phyloP scores from a whole-genome alignment of 1,139 yeast genomes.

The Protomyces lactucae-debilis region DNA sequence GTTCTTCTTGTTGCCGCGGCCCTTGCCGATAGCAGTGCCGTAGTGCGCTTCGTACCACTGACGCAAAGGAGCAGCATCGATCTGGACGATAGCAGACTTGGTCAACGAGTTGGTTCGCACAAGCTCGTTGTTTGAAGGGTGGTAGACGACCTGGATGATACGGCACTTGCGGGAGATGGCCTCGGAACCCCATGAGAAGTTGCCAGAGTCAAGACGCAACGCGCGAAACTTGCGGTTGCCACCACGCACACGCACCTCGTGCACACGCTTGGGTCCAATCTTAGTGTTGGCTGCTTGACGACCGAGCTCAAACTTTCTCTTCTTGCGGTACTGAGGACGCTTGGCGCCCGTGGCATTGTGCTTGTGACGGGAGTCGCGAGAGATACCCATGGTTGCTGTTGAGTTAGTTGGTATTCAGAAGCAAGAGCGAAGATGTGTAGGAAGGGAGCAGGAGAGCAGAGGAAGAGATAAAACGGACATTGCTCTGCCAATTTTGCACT shows the following conservation, averaged over 20 bases:
- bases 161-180: constrained; percentile 98
- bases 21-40: constrained; percentile 87
- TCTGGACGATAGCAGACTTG: constrained; percentile 97
- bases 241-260: constrained; percentile 99
- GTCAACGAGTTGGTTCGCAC: constrained; percentile 99
- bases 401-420: background rate
- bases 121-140: constrained; percentile 98
- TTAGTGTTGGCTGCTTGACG: constrained; percentile 99
- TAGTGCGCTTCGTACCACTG: constrained; percentile 99
- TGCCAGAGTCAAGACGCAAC: constrained; percentile 97
- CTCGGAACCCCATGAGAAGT: constrained; percentile 99
- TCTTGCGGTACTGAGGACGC: constrained; percentile 99
- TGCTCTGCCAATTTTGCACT: too few species aligned
- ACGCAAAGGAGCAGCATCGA: constrained; percentile 99
- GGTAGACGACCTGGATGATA: constrained; percentile 96
- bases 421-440: too few species aligned
- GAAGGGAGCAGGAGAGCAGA: too few species aligned
- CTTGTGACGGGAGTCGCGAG: constrained; percentile 99
- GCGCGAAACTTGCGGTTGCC: constrained; percentile 99
- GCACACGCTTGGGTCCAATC: constrained; percentile 96
- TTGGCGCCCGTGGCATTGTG: constrained; percentile 99
- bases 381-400: constrained; percentile 76
- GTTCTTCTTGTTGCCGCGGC: constrained; percentile 41
- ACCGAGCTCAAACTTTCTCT: constrained; percentile 99
- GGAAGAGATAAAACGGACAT: too few species aligned